Conservation (phyloP, 495 filamentous ascomycete genomes). For the Tuber calosporum region DNA sequence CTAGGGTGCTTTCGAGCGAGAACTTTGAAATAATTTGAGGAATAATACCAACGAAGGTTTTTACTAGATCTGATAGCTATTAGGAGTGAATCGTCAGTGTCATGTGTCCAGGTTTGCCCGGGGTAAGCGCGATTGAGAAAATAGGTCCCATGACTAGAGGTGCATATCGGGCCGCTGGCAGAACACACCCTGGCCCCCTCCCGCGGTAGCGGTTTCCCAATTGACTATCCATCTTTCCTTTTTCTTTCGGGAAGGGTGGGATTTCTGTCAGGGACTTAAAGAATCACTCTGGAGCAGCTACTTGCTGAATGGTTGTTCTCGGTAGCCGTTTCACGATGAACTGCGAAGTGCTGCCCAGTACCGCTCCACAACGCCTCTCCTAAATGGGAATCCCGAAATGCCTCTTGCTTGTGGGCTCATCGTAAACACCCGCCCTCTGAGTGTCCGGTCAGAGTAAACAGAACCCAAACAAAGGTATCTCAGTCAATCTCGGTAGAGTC, state of each 20-base stretch:
- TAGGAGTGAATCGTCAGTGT: not conserved
- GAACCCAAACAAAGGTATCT: not conserved
- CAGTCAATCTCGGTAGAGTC: not conserved
- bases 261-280: not conserved
- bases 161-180: not conserved
- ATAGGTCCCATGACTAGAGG: not conserved
- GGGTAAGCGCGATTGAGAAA: not conserved
- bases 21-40: not conserved
- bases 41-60: not conserved
- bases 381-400: not conserved
- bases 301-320: not conserved
- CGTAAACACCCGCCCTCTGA: not conserved
- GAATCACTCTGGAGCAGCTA: not conserved
- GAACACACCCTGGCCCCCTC: not conserved
- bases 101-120: not conserved
- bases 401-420: not conserved
- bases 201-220: not conserved
- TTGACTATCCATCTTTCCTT: not conserved
- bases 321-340: not conserved
- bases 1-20: not conserved
- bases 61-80: not conserved
- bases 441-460: not conserved
- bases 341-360: not conserved
- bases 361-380: not conserved
- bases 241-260: not conserved